A percentile compares a stretch with the other conserved stretches of the same genome.
phyloP scores from a whole-genome alignment of 2,329 filamentous ascomycete genomes.

The Juglanconis sp. region DNA sequence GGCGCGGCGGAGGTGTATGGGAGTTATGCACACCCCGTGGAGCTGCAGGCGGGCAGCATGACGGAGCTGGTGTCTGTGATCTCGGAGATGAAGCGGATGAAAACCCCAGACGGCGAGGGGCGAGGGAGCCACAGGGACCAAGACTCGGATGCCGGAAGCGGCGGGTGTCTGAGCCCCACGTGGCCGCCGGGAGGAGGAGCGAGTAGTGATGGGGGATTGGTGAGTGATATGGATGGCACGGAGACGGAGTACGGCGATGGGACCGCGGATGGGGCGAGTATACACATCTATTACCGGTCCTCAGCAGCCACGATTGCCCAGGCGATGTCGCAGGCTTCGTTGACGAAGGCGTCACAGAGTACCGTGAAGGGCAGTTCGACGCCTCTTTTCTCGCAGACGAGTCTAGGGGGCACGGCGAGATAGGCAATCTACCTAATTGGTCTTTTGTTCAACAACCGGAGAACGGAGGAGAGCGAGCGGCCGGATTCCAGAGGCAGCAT shows the following conservation, averaged over 20 bases:
- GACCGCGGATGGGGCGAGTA: neutral
- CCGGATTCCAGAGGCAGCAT: neutral
- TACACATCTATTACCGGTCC: constrained; percentile 8
- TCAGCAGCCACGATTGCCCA: constrained; percentile 7
- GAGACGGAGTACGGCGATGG: constrained; percentile 1
- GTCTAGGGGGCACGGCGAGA: neutral
- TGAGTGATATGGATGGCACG: neutral
- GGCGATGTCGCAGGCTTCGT: constrained; percentile 6
- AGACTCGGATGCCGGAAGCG: neutral
- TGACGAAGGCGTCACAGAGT: neutral
- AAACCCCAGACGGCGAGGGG: neutral
- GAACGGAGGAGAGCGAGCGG: neutral
- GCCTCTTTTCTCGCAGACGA: neutral
- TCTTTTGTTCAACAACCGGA: neutral
- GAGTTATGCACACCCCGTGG: constrained; percentile 3
- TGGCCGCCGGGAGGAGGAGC: neutral
- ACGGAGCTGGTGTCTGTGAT: constrained; percentile 4
- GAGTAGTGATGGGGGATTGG: neutral
- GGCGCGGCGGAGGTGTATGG: constrained; percentile 2
- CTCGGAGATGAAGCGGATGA: neutral
- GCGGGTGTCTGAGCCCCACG: neutral
- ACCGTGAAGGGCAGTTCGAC: neutral
- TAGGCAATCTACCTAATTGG: neutral
- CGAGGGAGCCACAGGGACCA: neutral
- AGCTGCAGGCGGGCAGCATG: constrained; percentile 14